Evolutionary conservation across 108 stramenopile genomes (phyloP).

Genomic region (Skeletonema potamos): DNA sequence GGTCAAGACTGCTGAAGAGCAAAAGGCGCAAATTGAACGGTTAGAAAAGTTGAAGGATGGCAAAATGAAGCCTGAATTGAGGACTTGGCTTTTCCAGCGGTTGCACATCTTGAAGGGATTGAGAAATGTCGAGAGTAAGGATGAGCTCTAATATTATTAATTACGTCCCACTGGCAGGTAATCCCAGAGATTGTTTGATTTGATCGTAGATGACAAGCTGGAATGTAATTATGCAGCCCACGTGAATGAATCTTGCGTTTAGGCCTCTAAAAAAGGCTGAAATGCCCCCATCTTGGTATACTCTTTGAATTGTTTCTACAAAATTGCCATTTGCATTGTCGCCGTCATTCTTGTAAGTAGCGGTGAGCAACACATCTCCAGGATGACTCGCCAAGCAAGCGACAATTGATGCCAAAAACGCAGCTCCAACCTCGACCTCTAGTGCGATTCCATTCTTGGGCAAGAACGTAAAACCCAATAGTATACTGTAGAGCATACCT

Average conservation of each 20-base stretch:
- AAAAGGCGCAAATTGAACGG: constrained; percentile 36
- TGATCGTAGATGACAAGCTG: constrained; percentile 72
- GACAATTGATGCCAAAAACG: constrained; percentile 53
- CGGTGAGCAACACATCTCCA: constrained; percentile 70
- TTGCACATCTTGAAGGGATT: constrained; percentile 38
- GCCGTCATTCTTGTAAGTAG: constrained; percentile 36
- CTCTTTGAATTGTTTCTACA: constrained; percentile 17
- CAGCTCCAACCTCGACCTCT: constrained; percentile 42
- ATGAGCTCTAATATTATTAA: constrained; percentile 22
- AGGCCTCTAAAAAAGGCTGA: constrained; percentile 45
- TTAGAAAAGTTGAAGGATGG: constrained; percentile 45
- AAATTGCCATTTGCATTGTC: constrained; percentile 7
- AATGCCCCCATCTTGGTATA: constrained; percentile 28
- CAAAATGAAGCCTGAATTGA: constrained; percentile 52
- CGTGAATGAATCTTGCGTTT: constrained; percentile 62
- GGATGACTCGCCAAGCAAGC: constrained; percentile 66
- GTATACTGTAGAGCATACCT: constrained; percentile 23
- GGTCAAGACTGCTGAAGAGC: constrained; percentile 32
- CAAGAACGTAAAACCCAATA: constrained; percentile 8
- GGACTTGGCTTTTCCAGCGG: constrained; percentile 45
- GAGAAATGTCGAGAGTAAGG: constrained; percentile 11
- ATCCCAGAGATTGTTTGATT: constrained; percentile 55
- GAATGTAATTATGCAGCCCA: constrained; percentile 61
- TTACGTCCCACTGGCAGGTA: constrained; percentile 55
- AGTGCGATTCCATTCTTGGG: constrained; percentile 28